Evolutionary conservation across 75 land plant species (phyloP).

Genomic region (Cupressus sempervirens): DNA sequence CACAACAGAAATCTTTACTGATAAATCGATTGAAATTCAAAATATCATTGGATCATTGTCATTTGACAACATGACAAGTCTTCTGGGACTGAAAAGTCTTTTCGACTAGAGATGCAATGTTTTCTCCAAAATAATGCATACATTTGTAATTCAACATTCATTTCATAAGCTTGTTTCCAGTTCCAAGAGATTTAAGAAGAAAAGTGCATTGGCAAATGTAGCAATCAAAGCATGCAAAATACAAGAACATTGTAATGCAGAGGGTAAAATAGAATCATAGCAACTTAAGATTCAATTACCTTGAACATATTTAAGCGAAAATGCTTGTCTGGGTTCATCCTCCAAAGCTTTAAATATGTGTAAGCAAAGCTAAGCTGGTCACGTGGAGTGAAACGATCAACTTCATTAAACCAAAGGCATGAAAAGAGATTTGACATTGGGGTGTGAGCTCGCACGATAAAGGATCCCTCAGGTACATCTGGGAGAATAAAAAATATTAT

Average conservation of each 20-base stretch:
- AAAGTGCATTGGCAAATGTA: neutral
- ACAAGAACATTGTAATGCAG: too few species aligned
- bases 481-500: slow-evolving; percentile 11
- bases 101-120: neutral
- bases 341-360: slow-evolving; percentile 80
- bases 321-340: slow-evolving; percentile 63
- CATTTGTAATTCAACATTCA: neutral
- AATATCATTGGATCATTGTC: neutral
- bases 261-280: neutral
- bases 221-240: neutral
- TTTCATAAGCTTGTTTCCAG: neutral
- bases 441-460: slow-evolving; percentile 89
- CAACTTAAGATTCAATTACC: slow-evolving; percentile 38
- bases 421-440: slow-evolving; percentile 98
- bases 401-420: slow-evolving; percentile 99
- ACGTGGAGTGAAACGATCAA: slow-evolving; percentile 89
- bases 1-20: neutral
- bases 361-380: slow-evolving; percentile 98
- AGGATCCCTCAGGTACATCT: slow-evolving; percentile 99
- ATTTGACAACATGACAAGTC: neutral
- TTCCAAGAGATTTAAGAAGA: neutral
- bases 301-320: slow-evolving; percentile 91
- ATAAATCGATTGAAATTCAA: neutral
- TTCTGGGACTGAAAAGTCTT: neutral
- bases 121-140: neutral